Conservation (phyloP, 2,329 filamentous ascomycete species). For the Nothophaeocryptopus gaeumannii region DNA sequence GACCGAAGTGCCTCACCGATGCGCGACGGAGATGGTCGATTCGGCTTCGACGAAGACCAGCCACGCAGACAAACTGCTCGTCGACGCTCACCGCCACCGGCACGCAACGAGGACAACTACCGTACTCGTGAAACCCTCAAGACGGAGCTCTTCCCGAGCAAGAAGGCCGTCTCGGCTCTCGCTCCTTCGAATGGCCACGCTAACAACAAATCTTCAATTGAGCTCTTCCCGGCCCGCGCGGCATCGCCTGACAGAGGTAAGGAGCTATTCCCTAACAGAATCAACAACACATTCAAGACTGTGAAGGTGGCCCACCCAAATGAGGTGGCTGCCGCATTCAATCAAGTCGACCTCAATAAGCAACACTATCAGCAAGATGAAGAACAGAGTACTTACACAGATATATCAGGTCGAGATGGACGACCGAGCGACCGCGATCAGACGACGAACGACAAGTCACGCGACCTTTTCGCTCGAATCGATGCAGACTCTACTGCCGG, state of each 20-base stretch:
- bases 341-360: constrained; percentile 24
- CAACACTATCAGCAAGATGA: constrained; percentile 12
- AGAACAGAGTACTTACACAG: constrained; percentile 16
- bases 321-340: constrained; percentile 25
- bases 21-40: constrained; percentile 48
- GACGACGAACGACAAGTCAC: constrained; percentile 2
- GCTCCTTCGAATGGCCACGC: constrained; percentile 6
- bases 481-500: constrained; percentile 15
- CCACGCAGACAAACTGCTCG: constrained; percentile 44
- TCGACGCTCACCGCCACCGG: constrained; percentile 43
- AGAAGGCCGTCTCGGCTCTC: constrained; percentile 18
- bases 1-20: constrained; percentile 60
- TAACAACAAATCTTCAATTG: constrained; percentile 14
- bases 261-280: constrained; percentile 38
- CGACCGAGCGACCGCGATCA: not conserved
- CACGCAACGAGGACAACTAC: constrained; percentile 25
- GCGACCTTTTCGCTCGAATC: constrained; percentile 24
- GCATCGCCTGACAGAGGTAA: constrained; percentile 13
- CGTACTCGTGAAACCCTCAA: constrained; percentile 26
- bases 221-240: constrained; percentile 29
- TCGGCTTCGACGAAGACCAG: constrained; percentile 50
- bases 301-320: constrained; percentile 37
- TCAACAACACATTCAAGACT: constrained; percentile 45
- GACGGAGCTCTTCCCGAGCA: constrained; percentile 43
- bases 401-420: constrained; percentile 15